A percentile compares a stretch with the other conserved stretches of the same genome.
These are phyloP conservation scores for Withania somnifera DNA, from an alignment of 305 asterid genomes.

Conservation along the genomic window DNA sequence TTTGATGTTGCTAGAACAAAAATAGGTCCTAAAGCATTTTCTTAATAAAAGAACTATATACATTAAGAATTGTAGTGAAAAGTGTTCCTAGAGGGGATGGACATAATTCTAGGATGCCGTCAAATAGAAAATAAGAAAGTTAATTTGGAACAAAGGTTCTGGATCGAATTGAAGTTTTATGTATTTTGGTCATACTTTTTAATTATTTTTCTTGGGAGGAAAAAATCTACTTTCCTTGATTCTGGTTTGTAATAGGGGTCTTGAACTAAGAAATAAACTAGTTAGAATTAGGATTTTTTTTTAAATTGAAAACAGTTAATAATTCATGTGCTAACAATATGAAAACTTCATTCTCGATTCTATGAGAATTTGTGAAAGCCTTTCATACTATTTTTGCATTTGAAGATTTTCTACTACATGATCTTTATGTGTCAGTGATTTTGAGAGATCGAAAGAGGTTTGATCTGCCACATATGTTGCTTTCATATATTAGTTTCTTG, in stretches of 20 bases:
- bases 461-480: not conserved
- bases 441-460: conserved; percentile 56
- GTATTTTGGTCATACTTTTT: not conserved
- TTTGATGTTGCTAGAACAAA: not conserved
- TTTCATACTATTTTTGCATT: conserved; percentile 32
- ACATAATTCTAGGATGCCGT: not conserved
- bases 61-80: not conserved
- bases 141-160: not conserved
- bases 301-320: no score
- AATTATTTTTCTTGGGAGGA: no score
- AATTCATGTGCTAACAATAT: no score
- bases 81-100: not conserved
- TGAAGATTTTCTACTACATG: conserved; percentile 66
- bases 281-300: no score
- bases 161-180: not conserved
- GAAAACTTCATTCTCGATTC: no score
- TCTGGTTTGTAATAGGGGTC: no score
- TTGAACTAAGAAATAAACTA: no score
- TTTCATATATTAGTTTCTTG: not conserved
- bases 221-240: no score
- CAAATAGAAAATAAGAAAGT: not conserved
- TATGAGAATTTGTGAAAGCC: no score
- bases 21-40: not conserved
- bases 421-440: conserved; percentile 39
- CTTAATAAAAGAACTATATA: not conserved